Evolutionary conservation across 2,329 filamentous ascomycete genomes (phyloP).

Genomic region (Colletotrichum godetiae): DNA sequence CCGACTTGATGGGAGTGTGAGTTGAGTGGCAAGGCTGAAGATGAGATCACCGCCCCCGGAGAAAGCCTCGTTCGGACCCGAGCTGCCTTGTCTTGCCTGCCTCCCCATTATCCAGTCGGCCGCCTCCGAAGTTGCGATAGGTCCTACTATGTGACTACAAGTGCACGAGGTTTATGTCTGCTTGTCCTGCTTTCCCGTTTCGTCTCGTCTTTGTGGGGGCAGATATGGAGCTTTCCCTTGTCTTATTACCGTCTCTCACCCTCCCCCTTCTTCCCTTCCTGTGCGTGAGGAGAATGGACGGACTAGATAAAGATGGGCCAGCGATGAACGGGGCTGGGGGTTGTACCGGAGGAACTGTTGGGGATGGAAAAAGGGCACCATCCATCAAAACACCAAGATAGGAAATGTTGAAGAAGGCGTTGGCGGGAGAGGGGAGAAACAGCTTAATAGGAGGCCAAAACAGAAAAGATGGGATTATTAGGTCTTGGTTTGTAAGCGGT

Average conservation of each 20-base stretch:
- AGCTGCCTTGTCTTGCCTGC: background rate
- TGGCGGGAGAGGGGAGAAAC: background rate
- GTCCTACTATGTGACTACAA: background rate
- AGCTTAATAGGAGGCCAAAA: background rate
- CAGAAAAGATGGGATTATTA: background rate
- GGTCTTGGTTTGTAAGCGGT: background rate
- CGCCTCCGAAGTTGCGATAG: background rate
- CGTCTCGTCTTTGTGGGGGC: background rate
- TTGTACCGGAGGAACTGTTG: background rate
- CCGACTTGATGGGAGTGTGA: background rate
- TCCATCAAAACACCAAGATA: background rate
- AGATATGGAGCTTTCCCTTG: too few relatives aligned
- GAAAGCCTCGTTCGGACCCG: background rate
- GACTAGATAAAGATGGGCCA: background rate
- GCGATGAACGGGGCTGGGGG: background rate
- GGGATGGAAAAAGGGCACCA: background rate
- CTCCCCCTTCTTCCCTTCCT: background rate
- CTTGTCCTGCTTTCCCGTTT: background rate
- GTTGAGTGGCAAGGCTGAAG: background rate
- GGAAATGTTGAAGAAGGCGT: background rate
- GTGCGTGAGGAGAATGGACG: background rate
- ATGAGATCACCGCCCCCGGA: background rate
- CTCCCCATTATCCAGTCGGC: background rate
- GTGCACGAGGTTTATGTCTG: background rate
- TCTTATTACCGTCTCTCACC: background rate